Base-by-base conservation (phyloP, 2,329 filamentous ascomycete genomes). In the Aspergillus nomiae region DNA sequence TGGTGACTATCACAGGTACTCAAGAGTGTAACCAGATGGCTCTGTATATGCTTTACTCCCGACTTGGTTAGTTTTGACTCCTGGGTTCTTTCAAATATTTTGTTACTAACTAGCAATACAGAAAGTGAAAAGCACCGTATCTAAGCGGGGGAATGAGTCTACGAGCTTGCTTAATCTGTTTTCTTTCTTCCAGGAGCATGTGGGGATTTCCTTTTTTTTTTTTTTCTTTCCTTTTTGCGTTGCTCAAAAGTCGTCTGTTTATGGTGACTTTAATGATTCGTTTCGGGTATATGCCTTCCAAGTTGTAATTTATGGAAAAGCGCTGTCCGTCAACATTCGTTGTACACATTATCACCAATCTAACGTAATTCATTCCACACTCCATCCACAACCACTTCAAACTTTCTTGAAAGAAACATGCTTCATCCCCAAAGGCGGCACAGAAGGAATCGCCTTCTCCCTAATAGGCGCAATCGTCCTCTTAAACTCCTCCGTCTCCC, bases 21-120 rank as follows among this genome's bases (percentile, higher is more conserved):
- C 93, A 96, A 73, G 95, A 99, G 81, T 97, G 93, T 84, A 99
- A 99, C 82, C 92, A 97, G 75, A 98, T 99, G 94, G 95, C 95
- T n/a, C 82, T 99, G 61, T 99, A 98, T 82, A 97, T 99, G 94
- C 87, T 99, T 60, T 99, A 99, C 81, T 96, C 92, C 64, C 89
- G 95, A 85, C 90, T 99, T 78, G 95, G 95, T 97, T 81, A 61
- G 70, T 73, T 46, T 58, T 21, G 24, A 12, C 11, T 51, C 26
- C 8, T 28, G 21, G 16, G n/a, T 21, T 21, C 59, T 43, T 32
- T 41, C 43, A 8, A 12, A n/a, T 26, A 5, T 5, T 45, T 8
- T 11, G 12, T 41, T 41, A 54, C 53, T 65, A 48, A 66, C 67
- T 66, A 61, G 63, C 61, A 24, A 10, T 51, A 60, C 76, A 92